Base-by-base conservation (phyloP, 192 early-diverging fungal genomes). In the Podila epigama region DNA sequence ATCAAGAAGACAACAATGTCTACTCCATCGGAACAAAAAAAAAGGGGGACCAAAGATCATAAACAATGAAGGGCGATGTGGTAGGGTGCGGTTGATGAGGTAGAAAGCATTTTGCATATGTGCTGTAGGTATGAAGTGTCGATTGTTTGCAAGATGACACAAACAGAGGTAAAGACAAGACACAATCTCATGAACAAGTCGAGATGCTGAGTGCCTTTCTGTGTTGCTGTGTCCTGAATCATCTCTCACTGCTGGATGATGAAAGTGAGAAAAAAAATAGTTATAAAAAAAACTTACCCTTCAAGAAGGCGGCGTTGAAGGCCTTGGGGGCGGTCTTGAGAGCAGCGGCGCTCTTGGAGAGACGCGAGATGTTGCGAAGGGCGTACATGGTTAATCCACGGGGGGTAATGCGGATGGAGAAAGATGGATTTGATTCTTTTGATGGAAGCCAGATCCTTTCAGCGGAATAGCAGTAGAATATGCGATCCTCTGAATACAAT, bases 311-410 rank as follows among this genome's bases (percentile, higher is more conserved):
- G 73, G 73, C 73, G 61, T 77, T 77, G 66, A 77, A 67, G 56
- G 73, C 73, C 73, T 77, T 77, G 61, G 73, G 73, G 73, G 61
- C 73, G 61, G 73, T 77, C 65, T 68, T 68, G 73, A 77, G 56
- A 61, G 73, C 73, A 51, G 73, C 66, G 56, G 73, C 73, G 73
- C 73, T 77, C 73, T 68, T 68, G 22, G 73, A 77, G 73, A 77
- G 73, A 77, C 73, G 73, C 73, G 73, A 77, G 73, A 77, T 77
- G 73, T 77, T 77, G 66, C 73, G 73, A 77, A 77, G 73, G 28
- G 73, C 73, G 73, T 77, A 77, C 73, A 77, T 77, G 60, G 66
- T 62, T 59, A 68, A 77, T 77, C 73, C 73, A 77, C 65, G 66
- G 51, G 35, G 62, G 57, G 50, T 22, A 28, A 33, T n/a, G 60